phyloP scores from a whole-genome alignment of 1,284 basidiomycete genomes.

The Rhodotorula glutinis region DNA sequence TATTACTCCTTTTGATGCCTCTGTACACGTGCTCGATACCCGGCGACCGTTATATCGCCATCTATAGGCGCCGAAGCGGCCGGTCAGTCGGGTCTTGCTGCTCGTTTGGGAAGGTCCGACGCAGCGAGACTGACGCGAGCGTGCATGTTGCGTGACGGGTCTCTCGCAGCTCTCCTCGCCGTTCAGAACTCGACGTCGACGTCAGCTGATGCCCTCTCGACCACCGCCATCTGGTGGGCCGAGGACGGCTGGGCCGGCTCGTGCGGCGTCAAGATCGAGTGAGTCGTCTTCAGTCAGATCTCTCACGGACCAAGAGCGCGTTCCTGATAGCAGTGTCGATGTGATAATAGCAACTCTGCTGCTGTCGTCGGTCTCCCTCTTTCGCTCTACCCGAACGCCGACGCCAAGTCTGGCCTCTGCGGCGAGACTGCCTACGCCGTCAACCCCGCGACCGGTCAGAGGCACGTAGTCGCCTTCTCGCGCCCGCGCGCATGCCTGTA shows the following conservation, averaged over 20 bases:
- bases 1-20: background rate
- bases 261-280: slow-evolving; percentile 23
- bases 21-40: background rate
- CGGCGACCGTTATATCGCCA: background rate
- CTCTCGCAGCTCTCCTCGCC: slow-evolving; percentile 7
- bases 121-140: too few relatives aligned
- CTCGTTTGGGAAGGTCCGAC: background rate
- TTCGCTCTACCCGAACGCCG: slow-evolving; percentile 18
- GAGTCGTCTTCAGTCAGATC: background rate
- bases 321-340: too few relatives aligned
- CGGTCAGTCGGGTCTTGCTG: background rate
- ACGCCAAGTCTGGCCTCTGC: slow-evolving; percentile 21
- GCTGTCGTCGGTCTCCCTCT: slow-evolving; percentile 24
- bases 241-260: slow-evolving; percentile 23
- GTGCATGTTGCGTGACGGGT: background rate
- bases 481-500: background rate
- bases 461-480: background rate
- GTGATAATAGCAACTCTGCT: background rate
- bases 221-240: slow-evolving; percentile 31
- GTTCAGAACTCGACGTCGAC: background rate
- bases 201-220: slow-evolving; percentile 15
- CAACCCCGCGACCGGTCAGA: slow-evolving; percentile 19
- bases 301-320: too few relatives aligned
- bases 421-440: slow-evolving; percentile 12
- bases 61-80: background rate